phyloP scores from a whole-genome alignment of 495 filamentous ascomycete genomes.

The Neurospora africana region DNA sequence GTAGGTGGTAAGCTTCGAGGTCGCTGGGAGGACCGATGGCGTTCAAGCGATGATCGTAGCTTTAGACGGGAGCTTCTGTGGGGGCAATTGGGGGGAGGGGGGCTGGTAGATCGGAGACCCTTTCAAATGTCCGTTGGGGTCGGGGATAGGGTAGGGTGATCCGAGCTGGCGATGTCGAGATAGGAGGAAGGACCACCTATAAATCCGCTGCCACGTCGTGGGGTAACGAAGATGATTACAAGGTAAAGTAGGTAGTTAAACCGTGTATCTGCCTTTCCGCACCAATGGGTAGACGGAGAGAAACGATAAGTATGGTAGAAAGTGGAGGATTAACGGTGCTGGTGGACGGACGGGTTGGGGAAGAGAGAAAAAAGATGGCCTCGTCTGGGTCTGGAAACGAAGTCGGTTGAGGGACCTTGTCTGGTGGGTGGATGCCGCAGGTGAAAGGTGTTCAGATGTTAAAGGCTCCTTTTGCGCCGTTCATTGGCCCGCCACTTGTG shows the following conservation, averaged over 20 bases:
- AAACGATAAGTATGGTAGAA: background rate
- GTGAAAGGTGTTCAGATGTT: conserved; percentile 31
- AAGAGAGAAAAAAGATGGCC: conserved; percentile 3
- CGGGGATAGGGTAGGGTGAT: background rate
- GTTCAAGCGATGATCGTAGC: background rate
- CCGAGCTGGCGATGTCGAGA: background rate
- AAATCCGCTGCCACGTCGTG: background rate
- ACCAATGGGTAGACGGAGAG: background rate
- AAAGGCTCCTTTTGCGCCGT: conserved; percentile 6
- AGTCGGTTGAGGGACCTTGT: background rate
- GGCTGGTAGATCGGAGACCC: background rate
- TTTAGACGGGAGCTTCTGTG: background rate
- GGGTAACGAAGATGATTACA: background rate
- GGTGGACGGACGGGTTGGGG: background rate
- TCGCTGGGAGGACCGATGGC: background rate
- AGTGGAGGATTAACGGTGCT: background rate
- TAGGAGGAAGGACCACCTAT: background rate
- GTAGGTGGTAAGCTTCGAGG: background rate
- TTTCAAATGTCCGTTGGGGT: background rate
- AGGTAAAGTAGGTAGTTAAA: background rate
- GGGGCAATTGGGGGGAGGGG: background rate
- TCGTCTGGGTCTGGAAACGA: conserved; percentile 2
- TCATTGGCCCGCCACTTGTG: background rate
- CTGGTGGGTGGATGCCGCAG: conserved; percentile 7
- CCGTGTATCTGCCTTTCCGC: background rate